Evolutionary conservation across 768 basidiomycete species (phyloP).

Genomic region (Auriscalpium vulgare): DNA sequence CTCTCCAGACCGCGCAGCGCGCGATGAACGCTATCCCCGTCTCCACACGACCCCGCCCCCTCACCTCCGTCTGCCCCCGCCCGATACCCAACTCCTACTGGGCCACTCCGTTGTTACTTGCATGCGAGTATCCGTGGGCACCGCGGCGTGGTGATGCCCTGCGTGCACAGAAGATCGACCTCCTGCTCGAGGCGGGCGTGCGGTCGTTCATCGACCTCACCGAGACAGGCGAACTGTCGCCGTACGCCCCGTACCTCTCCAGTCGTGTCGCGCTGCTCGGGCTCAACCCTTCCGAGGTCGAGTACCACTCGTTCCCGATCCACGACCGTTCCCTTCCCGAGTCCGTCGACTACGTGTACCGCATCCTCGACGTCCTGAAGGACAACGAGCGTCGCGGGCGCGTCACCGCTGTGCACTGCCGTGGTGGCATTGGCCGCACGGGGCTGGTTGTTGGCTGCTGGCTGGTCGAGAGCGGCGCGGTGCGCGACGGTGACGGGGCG

Average conservation of each 20-base stretch:
- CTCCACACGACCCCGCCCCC: background rate
- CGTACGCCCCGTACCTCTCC: constrained; percentile 51
- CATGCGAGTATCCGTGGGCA: constrained; percentile 78
- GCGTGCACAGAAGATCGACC: constrained; percentile 57
- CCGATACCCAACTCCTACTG: constrained; percentile 85
- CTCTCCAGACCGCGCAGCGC: background rate
- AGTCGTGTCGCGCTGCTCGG: constrained; percentile 45
- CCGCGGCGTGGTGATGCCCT: constrained; percentile 31
- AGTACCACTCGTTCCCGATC: constrained; percentile 76
- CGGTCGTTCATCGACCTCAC: constrained; percentile 82
- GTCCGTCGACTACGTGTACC: constrained; percentile 48
- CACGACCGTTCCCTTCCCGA: constrained; percentile 62
- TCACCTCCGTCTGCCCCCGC: constrained; percentile 25
- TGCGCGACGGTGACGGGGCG: constrained; percentile 56
- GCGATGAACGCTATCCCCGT: background rate
- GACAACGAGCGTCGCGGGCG: constrained; percentile 54
- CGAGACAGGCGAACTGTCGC: constrained; percentile 67
- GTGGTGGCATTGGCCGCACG: constrained; percentile 69
- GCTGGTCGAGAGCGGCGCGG: constrained; percentile 61
- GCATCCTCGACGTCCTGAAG: constrained; percentile 48
- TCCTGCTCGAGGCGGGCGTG: constrained; percentile 61
- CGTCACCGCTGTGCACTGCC: constrained; percentile 68
- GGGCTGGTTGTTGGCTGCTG: constrained; percentile 64
- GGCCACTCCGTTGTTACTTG: constrained; percentile 65
- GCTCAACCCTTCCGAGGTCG: constrained; percentile 47